These are phyloP conservation scores for Lotmaria passim DNA, from an alignment of 208 protist species.

Conservation along the genomic window DNA sequence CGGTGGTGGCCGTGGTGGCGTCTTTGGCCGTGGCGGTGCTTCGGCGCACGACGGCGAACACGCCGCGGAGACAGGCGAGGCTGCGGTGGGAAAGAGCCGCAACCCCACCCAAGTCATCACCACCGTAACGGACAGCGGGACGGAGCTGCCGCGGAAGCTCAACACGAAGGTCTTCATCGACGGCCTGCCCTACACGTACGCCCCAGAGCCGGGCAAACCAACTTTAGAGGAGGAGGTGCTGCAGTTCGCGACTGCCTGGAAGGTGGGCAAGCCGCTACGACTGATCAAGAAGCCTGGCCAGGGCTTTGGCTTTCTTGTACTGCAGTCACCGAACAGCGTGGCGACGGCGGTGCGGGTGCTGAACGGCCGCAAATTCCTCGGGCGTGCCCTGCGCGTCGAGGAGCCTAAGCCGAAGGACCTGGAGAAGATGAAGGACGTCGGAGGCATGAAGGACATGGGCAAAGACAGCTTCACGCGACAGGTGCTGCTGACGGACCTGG, in stretches of 20 bases:
- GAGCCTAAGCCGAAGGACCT: conserved; percentile 82
- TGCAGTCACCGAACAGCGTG: conserved; percentile 88
- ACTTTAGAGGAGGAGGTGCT: conserved; percentile 84
- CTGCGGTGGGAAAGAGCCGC: neutral
- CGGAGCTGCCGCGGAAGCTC: conserved; percentile 80
- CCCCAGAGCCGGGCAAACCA: conserved; percentile 50
- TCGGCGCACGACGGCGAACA: neutral
- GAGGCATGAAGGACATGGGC: conserved; percentile 54
- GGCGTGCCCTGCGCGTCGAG: conserved; percentile 85
- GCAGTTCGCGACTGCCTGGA: conserved; percentile 84
- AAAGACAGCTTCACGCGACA: conserved; percentile 84
- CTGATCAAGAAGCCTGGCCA: conserved; percentile 91
- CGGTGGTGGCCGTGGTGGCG: neutral
- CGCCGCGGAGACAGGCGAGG: neutral
- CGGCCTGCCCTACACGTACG: conserved; percentile 84
- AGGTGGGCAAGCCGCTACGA: conserved; percentile 83
- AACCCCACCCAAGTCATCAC: conserved; percentile 57
- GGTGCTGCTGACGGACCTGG: conserved; percentile 85
- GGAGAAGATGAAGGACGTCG: conserved; percentile 44
- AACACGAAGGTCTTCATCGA: conserved; percentile 93
- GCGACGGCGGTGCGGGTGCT: conserved; percentile 82
- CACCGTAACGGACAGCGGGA: conserved; percentile 67
- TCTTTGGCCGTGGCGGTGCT: neutral
- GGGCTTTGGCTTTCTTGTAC: conserved; percentile 90
- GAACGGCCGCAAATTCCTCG: conserved; percentile 90